Evolutionary conservation across 148 eudicot species (phyloP), one percentile per base, ranked within the genome.

Genomic region (Selenicereus undatus): DNA sequence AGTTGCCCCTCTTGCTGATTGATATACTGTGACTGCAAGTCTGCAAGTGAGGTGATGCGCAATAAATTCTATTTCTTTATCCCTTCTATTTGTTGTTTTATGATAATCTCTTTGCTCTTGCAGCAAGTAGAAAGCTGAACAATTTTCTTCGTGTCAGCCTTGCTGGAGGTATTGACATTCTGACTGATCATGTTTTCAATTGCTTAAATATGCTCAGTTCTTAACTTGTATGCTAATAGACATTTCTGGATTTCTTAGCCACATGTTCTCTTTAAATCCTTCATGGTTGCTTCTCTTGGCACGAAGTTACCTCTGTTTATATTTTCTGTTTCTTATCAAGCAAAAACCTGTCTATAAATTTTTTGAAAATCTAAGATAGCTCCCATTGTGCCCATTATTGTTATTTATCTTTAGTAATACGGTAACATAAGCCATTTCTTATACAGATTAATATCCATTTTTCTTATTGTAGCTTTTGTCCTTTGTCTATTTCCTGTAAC

Each of bases 71-170:
- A 36, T 36, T 5, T 10, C 60, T 17, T 30, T 50, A 27, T 27
- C 32, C 17, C 62, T 22, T 29, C 30, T 42, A 22, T 16, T 32
- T 27, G 68, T 80, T 56, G 45, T 50, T 35, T 71, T 69, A 54
- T 60, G 39, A 56, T 68, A 58, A 39, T 79, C 39, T 80, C 17
- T 78, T 24, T 83, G 64, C 62, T 82, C 65, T 76, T 83, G 83
- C 89, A 93, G 94, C 86, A 54, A 86, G 89, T 48, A 83, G 83
- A 68, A 90, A 84, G 82, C 82, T 89, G 81, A 80, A 79, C 51
- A 75, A 18, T 77, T 11, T 84, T 39, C 66, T 73, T 60, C 93
- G 92, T 83, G 11, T 86, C 76, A 65, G 21, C 74, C 78, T 86
- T 84, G 75, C 86, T 75, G 84, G 87, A 85, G 93, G 97, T 93